These are phyloP conservation scores for Candida manassasensis DNA, from an alignment of 805 yeast species.

Conservation along the genomic window DNA sequence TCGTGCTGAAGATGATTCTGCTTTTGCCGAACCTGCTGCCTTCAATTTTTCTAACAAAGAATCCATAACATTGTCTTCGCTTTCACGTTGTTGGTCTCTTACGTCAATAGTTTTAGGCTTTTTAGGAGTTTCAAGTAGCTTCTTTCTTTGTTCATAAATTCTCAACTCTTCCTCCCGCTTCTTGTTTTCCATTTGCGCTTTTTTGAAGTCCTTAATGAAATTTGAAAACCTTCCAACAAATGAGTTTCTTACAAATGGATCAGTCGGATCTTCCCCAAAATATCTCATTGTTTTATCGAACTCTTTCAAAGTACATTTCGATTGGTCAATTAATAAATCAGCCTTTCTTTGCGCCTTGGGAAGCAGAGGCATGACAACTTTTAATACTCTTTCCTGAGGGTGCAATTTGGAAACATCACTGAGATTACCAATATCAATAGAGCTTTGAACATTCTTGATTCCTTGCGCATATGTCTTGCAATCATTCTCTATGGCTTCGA, in stretches of 20 bases:
- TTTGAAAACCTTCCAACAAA: constrained; percentile 60
- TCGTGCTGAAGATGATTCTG: constrained; percentile 76
- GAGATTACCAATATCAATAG: constrained; percentile 58
- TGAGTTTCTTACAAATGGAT: constrained; percentile 48
- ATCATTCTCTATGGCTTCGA: constrained; percentile 59
- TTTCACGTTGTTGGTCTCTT: constrained; percentile 26
- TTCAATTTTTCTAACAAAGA: constrained; percentile 78
- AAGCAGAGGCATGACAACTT: constrained; percentile 48
- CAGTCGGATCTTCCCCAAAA: constrained; percentile 68
- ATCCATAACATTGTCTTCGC: constrained; percentile 65
- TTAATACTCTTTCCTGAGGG: constrained; percentile 59
- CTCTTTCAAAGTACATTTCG: constrained; percentile 45
- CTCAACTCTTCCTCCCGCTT: constrained; percentile 65
- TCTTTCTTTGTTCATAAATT: constrained; percentile 72
- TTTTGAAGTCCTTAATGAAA: constrained; percentile 57
- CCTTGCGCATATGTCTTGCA: constrained; percentile 50
- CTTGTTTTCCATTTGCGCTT: constrained; percentile 60
- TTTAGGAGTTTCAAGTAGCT: constrained; percentile 46
- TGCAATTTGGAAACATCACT: constrained; percentile 60
- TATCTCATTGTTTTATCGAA: constrained; percentile 59
- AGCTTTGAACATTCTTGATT: constrained; percentile 47
- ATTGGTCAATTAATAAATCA: constrained; percentile 47
- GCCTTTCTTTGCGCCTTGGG: constrained; percentile 53
- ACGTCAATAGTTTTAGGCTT: constrained; percentile 7
- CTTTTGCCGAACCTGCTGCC: constrained; percentile 75